phyloP scores from a whole-genome alignment of 305 asterid genomes.

The Solanum hybrid region DNA sequence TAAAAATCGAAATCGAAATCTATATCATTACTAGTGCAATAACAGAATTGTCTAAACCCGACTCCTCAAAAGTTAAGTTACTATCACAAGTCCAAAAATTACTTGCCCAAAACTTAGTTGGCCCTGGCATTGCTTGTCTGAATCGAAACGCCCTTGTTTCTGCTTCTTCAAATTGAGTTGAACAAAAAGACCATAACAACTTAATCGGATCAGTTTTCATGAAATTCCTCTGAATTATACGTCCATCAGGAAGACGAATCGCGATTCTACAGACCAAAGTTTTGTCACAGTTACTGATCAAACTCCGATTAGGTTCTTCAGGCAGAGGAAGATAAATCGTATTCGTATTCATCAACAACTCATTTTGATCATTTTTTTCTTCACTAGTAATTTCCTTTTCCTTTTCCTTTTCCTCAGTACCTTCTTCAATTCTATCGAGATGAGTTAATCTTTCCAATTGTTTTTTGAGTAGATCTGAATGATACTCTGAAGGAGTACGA shows the following conservation, averaged over 20 bases:
- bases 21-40: background rate
- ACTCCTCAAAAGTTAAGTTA: conserved; percentile 6
- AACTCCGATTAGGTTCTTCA: conserved; percentile 1
- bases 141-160: background rate
- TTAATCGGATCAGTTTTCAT: background rate
- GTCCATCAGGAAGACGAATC: conserved; percentile 7
- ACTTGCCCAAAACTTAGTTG: background rate
- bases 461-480: background rate
- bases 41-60: conserved; percentile 2
- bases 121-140: background rate
- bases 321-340: background rate
- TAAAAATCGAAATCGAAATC: background rate
- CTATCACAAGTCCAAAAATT: conserved; percentile 2
- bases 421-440: background rate
- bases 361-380: background rate
- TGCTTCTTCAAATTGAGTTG: background rate
- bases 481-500: background rate
- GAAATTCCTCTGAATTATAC: conserved; percentile 11
- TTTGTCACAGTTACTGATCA: background rate
- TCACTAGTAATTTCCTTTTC: background rate
- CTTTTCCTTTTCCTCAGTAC: background rate
- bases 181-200: conserved; percentile 13
- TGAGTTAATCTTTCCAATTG: background rate
- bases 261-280: conserved; percentile 4
- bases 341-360: background rate